Percentiles rank a stretch among this genome's conserved stretches.
phyloP scores from a whole-genome alignment of 2,329 filamentous ascomycete genomes.

The Colletotrichum navitas region DNA sequence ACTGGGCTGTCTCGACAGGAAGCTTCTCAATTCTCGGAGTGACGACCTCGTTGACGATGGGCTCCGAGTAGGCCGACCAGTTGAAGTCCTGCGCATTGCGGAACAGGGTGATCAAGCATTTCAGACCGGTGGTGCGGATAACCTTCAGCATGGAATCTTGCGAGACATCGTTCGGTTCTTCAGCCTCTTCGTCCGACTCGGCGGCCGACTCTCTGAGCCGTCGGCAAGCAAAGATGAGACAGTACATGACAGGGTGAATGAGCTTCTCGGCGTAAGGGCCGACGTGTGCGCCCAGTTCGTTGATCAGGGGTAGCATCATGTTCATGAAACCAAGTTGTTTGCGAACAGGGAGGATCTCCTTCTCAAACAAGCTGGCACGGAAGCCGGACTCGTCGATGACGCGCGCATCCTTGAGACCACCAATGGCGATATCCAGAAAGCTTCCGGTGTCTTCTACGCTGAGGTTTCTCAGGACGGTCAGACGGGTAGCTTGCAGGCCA shows the following conservation, averaged over 20 bases:
- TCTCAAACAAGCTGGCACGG: constrained; percentile 65
- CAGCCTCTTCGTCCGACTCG: constrained; percentile 53
- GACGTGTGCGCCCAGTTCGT: constrained; percentile 83
- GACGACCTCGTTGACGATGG: constrained; percentile 81
- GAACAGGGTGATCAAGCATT: constrained; percentile 85
- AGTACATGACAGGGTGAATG: constrained; percentile 84
- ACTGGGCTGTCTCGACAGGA: constrained; percentile 87
- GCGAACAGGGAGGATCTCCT: constrained; percentile 73
- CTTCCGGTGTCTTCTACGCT: constrained; percentile 79
- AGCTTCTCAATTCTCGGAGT: constrained; percentile 83
- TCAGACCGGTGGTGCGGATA: constrained; percentile 79
- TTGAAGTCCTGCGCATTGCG: constrained; percentile 76
- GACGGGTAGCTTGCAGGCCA: constrained; percentile 83
- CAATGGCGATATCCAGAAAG: constrained; percentile 87
- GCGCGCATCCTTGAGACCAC: constrained; percentile 72
- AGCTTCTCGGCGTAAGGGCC: constrained; percentile 75
- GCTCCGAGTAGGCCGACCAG: constrained; percentile 78
- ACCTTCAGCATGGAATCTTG: constrained; percentile 72
- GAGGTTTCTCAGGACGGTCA: constrained; percentile 85
- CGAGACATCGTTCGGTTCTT: constrained; percentile 59
- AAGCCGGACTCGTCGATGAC: constrained; percentile 66
- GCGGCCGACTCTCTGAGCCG: constrained; percentile 61
- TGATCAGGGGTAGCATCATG: constrained; percentile 89
- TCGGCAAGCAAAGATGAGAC: constrained; percentile 77
- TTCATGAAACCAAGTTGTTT: constrained; percentile 93